Evolutionary conservation across 2,329 filamentous ascomycete genomes (phyloP), one percentile per base, ranked within the genome.

Genomic region (Aureobasidium zeae): DNA sequence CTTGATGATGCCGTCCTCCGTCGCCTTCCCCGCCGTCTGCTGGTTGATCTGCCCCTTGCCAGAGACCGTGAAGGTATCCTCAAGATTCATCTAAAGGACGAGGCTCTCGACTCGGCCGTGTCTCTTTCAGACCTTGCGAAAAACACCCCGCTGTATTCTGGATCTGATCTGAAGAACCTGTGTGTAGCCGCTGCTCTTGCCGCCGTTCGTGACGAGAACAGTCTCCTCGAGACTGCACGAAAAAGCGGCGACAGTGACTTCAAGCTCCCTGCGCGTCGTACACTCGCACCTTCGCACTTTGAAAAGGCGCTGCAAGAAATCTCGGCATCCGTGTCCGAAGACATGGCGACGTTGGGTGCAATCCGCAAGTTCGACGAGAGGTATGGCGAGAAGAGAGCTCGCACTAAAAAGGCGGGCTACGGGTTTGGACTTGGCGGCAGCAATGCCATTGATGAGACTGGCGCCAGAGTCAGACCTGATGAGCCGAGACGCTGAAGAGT

Each of bases 361-460:
- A 94, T 98, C 55, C 76, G 86, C 54, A 93, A 93, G 64, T 98
- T 96, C 57, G 91, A 98, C 59, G 86, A 94, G 65, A 83, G 89
- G 61, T 98, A 88, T 60, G 89, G 91, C 19, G 87, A 94, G 58
- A 75, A 81, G 25, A 81, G 77, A 56, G 76, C 74, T 1, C 74
- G 76, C 53, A 74, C 51, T 38, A 60, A 60, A 54, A 62, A 60
- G 54, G 37, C 51, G 8, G 49, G 50, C 12, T 61, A 58, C 48
- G 60, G 60, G 1, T 63, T 62, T 46, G 56, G 55, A 10, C 19
- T 51, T 26, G 56, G 56, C 8, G 30, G 21, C 11, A 41, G 24
- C 5, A 49, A 34, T 16, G 48, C 44, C 10, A 50, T 56, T 8
- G 55, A 61, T 45, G 58, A 61, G 51, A 53, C 46, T 37, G 51